A percentile compares a stretch with the other conserved stretches of the same genome.
phyloP scores from a whole-genome alignment of 306 rosid genomes.

The Arachis hypogaea region DNA sequence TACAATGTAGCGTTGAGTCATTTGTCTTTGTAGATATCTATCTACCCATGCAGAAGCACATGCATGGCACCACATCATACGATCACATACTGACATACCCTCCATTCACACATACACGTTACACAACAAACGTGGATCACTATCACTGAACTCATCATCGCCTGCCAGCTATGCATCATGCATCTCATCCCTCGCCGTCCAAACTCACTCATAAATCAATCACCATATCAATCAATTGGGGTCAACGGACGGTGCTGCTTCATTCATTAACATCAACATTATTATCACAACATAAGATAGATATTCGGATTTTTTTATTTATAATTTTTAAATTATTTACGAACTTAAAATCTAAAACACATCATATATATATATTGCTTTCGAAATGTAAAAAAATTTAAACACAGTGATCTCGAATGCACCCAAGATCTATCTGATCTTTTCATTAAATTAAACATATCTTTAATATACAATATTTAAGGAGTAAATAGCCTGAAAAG shows the following conservation, averaged over 20 bases:
- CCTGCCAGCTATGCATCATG: background rate
- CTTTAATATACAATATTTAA: too few species aligned
- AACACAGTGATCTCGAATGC: too few species aligned
- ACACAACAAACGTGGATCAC: background rate
- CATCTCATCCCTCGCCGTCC: constrained; percentile 37
- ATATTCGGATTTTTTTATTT: too few species aligned
- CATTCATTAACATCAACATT: constrained; percentile 13
- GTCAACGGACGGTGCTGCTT: constrained; percentile 46
- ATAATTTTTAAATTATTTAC: too few species aligned
- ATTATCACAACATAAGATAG: too few species aligned
- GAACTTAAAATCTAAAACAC: too few species aligned
- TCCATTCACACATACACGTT: constrained; percentile 1
- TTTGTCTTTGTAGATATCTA: background rate
- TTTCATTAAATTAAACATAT: too few species aligned
- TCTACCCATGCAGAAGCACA: background rate
- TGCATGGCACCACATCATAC: background rate
- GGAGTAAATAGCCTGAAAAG: too few species aligned
- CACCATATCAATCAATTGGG: background rate
- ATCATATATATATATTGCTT: too few species aligned
- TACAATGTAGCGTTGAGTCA: constrained; percentile 26
- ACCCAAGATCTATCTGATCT: too few species aligned
- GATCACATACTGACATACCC: background rate
- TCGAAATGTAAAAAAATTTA: too few species aligned
- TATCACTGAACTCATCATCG: background rate
- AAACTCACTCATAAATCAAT: background rate